Evolutionary conservation across 2,329 filamentous ascomycete species (phyloP).

Genomic region (Fusarium sp.): DNA sequence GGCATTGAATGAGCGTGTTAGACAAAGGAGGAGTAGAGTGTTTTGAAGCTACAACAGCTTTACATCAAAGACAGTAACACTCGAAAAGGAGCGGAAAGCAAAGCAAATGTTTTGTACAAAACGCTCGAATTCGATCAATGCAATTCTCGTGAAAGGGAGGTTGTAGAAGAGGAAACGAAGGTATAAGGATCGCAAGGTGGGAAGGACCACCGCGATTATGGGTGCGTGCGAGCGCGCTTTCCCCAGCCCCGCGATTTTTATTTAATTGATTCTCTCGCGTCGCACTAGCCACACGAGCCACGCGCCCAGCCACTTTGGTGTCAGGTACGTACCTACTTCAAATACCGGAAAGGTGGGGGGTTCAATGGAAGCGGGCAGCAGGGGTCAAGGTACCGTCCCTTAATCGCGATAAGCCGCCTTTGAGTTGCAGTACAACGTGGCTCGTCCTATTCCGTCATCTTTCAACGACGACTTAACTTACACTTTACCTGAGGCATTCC

Average conservation of each 20-base stretch:
- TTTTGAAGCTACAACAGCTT: constrained; percentile 16
- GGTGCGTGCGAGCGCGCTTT: constrained; percentile 20
- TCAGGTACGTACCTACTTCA: constrained; percentile 2
- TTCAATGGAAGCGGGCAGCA: not conserved
- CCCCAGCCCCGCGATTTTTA: constrained; percentile 51
- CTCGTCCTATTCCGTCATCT: constrained; percentile 43
- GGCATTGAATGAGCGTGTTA: constrained; percentile 43
- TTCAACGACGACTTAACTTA: constrained; percentile 7
- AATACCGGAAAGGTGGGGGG: constrained; percentile 15
- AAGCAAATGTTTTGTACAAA: constrained; percentile 22
- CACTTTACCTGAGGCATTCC: constrained; percentile 9
- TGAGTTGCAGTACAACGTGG: constrained; percentile 34
- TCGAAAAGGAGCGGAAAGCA: constrained; percentile 9
- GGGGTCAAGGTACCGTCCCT: constrained; percentile 8
- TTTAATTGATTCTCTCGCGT: constrained; percentile 45
- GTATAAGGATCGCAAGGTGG: constrained; percentile 17
- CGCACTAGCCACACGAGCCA: constrained; percentile 31
- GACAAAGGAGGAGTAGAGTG: not conserved
- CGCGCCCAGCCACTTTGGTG: not conserved
- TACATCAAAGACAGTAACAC: constrained; percentile 16
- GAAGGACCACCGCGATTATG: constrained; percentile 40
- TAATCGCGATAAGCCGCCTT: constrained; percentile 10
- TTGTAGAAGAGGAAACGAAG: constrained; percentile 11
- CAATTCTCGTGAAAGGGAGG: constrained; percentile 11
- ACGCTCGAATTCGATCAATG: constrained; percentile 24